A percentile compares a stretch with the other conserved stretches of the same genome.
Conservation (phyloP, 1,284 basidiomycete species). For the Ceratobasidium sp. region DNA sequence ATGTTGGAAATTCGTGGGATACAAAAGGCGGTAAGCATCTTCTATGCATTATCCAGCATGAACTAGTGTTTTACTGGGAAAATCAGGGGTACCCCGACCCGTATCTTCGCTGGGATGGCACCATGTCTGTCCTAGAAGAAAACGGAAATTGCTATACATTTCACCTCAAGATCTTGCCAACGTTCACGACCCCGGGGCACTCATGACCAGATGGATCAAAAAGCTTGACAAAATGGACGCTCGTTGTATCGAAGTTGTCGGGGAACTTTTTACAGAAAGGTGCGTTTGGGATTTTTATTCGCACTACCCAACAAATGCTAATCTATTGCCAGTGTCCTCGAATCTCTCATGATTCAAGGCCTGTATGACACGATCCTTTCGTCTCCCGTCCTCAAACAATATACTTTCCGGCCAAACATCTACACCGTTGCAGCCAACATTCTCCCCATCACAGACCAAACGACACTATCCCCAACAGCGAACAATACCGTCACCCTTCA, state of each 20-base stretch:
- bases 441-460: not conserved
- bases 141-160: slow-evolving; percentile 9
- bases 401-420: slow-evolving; percentile 18
- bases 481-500: slow-evolving; percentile 31
- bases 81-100: not conserved
- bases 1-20: slow-evolving; percentile 14
- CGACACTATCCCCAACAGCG: slow-evolving; percentile 2
- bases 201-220: slow-evolving; percentile 26
- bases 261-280: slow-evolving; percentile 24
- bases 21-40: slow-evolving; percentile 19
- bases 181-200: slow-evolving; percentile 1
- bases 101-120: slow-evolving; percentile 28
- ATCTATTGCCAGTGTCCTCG: slow-evolving; percentile 7
- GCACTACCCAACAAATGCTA: not conserved
- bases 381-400: slow-evolving; percentile 26
- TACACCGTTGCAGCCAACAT: slow-evolving; percentile 7
- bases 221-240: slow-evolving; percentile 6
- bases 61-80: not conserved
- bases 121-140: slow-evolving; percentile 20
- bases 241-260: slow-evolving; percentile 23
- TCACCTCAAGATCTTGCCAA: slow-evolving; percentile 6
- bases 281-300: not conserved
- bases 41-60: not conserved
- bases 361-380: slow-evolving; percentile 19
- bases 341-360: slow-evolving; percentile 5